Evolutionary conservation across 2,329 filamentous ascomycete species (phyloP).

Genomic region (Beauveria asiatica): DNA sequence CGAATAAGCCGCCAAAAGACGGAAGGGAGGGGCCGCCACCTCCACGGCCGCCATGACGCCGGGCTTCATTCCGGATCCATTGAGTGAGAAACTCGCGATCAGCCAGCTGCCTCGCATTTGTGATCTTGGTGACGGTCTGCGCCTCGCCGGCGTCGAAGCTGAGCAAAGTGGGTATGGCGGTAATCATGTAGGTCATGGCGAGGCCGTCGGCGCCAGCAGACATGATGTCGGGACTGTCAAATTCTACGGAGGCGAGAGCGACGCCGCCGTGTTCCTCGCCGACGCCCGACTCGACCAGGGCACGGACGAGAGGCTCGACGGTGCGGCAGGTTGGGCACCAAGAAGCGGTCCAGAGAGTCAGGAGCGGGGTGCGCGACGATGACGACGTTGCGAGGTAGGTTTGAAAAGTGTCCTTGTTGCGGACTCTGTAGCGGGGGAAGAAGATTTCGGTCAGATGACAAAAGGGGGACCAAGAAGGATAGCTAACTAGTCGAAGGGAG

Average conservation of each 20-base stretch:
- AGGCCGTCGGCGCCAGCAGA: constrained; percentile 25
- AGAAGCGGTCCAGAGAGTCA: constrained; percentile 53
- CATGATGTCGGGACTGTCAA: constrained; percentile 51
- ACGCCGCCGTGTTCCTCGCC: constrained; percentile 50
- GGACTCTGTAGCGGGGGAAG: constrained; percentile 34
- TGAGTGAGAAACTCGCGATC: constrained; percentile 42
- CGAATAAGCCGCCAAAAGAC: constrained; percentile 33
- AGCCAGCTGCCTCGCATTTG: constrained; percentile 39
- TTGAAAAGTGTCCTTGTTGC: constrained; percentile 44
- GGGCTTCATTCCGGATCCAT: constrained; percentile 45
- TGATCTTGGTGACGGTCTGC: constrained; percentile 38
- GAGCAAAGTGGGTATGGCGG: constrained; percentile 47
- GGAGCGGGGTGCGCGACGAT: constrained; percentile 44
- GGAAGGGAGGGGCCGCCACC: constrained; percentile 32
- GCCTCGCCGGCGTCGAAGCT: constrained; percentile 49
- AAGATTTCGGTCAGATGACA: neutral
- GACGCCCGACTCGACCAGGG: constrained; percentile 40
- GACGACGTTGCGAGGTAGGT: constrained; percentile 48
- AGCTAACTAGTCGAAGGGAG: neutral
- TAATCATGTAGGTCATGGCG: constrained; percentile 50
- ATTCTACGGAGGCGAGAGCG: constrained; percentile 45
- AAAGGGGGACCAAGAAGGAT: neutral
- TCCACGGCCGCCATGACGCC: constrained; percentile 35
- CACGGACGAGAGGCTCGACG: constrained; percentile 39
- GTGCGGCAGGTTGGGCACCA: constrained; percentile 47